Evolutionary conservation across 2,329 filamentous ascomycete species (phyloP), one percentile per base, ranked within the genome.

Genomic region (Ophiostoma himal-ulmi): DNA sequence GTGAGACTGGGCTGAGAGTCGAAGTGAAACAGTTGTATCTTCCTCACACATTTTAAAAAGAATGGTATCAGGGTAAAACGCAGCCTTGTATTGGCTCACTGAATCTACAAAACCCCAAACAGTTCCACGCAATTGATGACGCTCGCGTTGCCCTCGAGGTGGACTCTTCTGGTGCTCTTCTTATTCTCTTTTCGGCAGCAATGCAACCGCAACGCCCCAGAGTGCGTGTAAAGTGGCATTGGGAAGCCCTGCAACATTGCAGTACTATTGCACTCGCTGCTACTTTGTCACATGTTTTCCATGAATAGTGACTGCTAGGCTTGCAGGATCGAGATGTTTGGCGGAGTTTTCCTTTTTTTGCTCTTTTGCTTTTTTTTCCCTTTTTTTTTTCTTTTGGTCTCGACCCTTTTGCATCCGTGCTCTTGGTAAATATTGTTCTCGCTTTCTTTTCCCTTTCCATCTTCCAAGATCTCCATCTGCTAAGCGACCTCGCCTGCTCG

Each of bases 191-290:
- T 60, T 17, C 14, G 22, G 14, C 57, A 62, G 26, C 57, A 62
- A 57, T 57, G 52, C 26, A 26, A 62, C 57, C 36, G 57, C 57
- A 62, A 62, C 57, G 36, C 57, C 57, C 57, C 57, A 34, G 57
- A 62, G 39, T 48, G 44, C 57, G 57, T 34, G 57, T 62, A 3
- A 30, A 30, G 26, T 30, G 26, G 26, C 26, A 30, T 30, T 30
- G 26, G 30, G 30, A 30, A 30, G 30, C 30, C 30, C 22, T 13
- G 8, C 20, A 8, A 17, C n/a, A 6, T 62, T 30, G 8, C 54
- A 60, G 22, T 60, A 26, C 52, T 57, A 26, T 57, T 57, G 52
- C 52, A 57, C 30, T 13, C 52, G 22, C 52, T 30, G 52, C n/a
- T 10, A 57, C 52, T 57, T 57, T 57, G 52, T 10, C n/a, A 22